Base-by-base conservation (phyloP, 2,329 filamentous ascomycete species). In the Ceratocystis colombiana region DNA sequence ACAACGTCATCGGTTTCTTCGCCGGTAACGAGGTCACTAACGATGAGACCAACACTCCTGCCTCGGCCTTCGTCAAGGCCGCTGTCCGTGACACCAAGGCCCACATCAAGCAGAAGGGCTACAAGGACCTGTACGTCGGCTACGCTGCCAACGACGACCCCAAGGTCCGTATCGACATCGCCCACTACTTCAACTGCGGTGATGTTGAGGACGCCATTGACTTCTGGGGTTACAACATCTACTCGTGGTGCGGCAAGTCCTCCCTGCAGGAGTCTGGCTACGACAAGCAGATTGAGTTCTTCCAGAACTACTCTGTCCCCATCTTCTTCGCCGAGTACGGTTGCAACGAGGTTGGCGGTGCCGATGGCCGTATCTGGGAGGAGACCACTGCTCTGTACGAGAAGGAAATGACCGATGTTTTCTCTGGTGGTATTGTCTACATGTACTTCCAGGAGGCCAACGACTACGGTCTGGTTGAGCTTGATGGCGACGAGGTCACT, bases 201-300 rank as follows among this genome's bases (percentile, higher is more conserved):
- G 76, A 84, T 68, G 74, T 80, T 44, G 78, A 80, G 7, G 77
- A 69, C 78, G 73, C 88, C 68, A 96, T 97, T 70, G 94, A 99
- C 78, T 97, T 95, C 82, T 99, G 92, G 89, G 94, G 94, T 68
- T 97, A 97, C 87, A 99, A 99, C 82, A 96, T 97, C 79, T 99
- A 99, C 83, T 96, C 92, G 64, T 99, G 94, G 94, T 99, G 94
- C 76, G 94, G 93, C 71, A 76, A 92, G 71, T 96, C 89, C 73
- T 84, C 80, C 72, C 94, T 88, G 79, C 73, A 80, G 45, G 74
- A 81, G 68, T 96, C 94, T 2, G 90, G 90, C 65, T 99, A 92
- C 78, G 81, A 87, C 70, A 82, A 85, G 66, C 88, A 93, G 75
- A 91, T 91, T 71, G 77, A 89, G 70, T 93, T 96, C 78, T 99